phyloP scores from a whole-genome alignment of 1,284 basidiomycete genomes.

The Ceratorhiza oryzae-sativae region DNA sequence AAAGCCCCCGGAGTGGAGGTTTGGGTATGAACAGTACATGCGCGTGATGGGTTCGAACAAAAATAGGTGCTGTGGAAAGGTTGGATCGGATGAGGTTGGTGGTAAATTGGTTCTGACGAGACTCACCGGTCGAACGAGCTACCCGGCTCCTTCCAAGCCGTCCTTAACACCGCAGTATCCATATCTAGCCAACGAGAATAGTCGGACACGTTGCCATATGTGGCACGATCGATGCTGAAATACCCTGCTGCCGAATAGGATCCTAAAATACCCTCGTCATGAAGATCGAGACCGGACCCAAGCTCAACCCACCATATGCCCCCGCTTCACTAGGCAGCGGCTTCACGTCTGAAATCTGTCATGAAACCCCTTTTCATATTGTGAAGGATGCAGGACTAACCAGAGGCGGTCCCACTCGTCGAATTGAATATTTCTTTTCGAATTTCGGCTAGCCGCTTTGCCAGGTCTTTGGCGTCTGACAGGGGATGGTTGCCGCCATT shows the following conservation, averaged over 20 bases:
- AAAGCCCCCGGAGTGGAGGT: constrained; percentile 19
- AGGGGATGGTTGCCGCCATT: constrained; percentile 72
- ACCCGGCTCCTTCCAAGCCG: constrained; percentile 62
- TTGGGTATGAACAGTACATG: constrained; percentile 39
- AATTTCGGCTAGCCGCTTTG: constrained; percentile 60
- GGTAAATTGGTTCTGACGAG: constrained; percentile 57
- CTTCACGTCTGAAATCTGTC: constrained; percentile 64
- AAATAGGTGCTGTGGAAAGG: constrained; percentile 62
- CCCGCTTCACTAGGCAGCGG: constrained; percentile 62
- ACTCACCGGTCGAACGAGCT: constrained; percentile 43
- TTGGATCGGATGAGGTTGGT: not conserved
- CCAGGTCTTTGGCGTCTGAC: constrained; percentile 56
- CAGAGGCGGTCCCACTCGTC: constrained; percentile 63
- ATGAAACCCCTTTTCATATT: no score
- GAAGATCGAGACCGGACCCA: not conserved
- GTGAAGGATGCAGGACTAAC: constrained; percentile 50
- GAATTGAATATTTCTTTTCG: constrained; percentile 66
- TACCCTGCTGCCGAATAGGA: constrained; percentile 73
- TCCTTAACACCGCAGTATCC: constrained; percentile 64
- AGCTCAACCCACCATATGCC: constrained; percentile 63
- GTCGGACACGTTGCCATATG: constrained; percentile 51
- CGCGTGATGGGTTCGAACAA: constrained; percentile 68
- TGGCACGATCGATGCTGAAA: constrained; percentile 58
- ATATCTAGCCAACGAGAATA: constrained; percentile 74
- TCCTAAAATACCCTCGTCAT: constrained; percentile 53